Percentiles rank a stretch among this genome's conserved stretches.
Evolutionary conservation across 2,329 filamentous ascomycete species (phyloP).

Genomic region (Stromatinia cepivora): DNA sequence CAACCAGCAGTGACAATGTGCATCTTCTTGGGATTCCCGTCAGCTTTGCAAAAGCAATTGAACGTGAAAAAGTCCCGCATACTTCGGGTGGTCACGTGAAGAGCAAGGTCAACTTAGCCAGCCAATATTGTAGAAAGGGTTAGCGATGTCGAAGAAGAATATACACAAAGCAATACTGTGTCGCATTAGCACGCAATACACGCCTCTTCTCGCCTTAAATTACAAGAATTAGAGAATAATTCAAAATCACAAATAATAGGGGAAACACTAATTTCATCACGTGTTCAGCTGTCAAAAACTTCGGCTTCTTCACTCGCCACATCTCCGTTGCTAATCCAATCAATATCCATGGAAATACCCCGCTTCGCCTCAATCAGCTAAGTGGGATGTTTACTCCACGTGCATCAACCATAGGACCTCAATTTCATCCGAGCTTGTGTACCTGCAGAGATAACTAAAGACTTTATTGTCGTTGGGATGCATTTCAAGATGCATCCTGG

Average conservation of each 20-base stretch:
- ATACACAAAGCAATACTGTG: neutral
- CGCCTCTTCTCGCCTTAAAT: too few species aligned
- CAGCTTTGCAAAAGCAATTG: neutral
- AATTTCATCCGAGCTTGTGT: slow-evolving; percentile 13
- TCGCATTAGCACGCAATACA: too few species aligned
- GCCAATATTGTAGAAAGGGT: too few species aligned
- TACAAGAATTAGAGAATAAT: too few species aligned
- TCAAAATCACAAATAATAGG: too few species aligned
- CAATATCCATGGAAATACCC: neutral
- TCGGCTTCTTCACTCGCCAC: neutral
- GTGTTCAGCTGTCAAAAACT: neutral
- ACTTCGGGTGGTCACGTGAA: neutral
- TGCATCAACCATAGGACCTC: slow-evolving; percentile 21
- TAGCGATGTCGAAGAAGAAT: too few species aligned
- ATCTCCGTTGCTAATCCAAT: neutral
- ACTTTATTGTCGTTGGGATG: neutral
- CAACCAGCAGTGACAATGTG: too few species aligned
- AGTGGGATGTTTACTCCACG: slow-evolving; percentile 17
- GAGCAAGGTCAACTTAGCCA: neutral
- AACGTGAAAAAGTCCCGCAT: neutral
- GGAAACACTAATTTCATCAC: neutral
- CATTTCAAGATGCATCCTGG: neutral
- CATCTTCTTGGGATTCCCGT: neutral
- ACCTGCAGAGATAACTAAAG: neutral
- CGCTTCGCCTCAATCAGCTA: slow-evolving; percentile 5